Evolutionary conservation across 2,329 filamentous ascomycete species (phyloP).

Genomic region (Lasiodiplodia sp.): DNA sequence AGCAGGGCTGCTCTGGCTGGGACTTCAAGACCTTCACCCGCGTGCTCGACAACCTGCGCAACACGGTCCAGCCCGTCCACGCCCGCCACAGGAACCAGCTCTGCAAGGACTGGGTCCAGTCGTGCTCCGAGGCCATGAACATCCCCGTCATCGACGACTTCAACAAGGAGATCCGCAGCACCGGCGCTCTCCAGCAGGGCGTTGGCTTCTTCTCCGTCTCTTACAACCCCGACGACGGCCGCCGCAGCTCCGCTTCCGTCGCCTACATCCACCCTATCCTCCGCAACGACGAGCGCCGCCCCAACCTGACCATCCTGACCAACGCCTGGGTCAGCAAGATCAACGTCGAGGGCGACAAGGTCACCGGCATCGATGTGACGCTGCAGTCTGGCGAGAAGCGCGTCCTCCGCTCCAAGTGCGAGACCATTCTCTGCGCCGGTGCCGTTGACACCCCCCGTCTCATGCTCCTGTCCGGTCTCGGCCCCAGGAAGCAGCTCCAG

Average conservation of each 20-base stretch:
- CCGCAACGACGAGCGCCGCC: slow-evolving; percentile 78
- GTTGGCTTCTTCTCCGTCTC: slow-evolving; percentile 91
- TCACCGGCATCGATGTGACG: slow-evolving; percentile 76
- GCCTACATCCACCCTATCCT: slow-evolving; percentile 94
- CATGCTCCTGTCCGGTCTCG: slow-evolving; percentile 61
- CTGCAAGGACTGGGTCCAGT: slow-evolving; percentile 86
- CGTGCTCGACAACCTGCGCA: slow-evolving; percentile 81
- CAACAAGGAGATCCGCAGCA: slow-evolving; percentile 80
- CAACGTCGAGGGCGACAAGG: slow-evolving; percentile 73
- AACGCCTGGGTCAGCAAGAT: slow-evolving; percentile 87
- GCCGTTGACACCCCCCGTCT: slow-evolving; percentile 81
- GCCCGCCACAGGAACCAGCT: slow-evolving; percentile 86
- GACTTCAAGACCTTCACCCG: slow-evolving; percentile 84
- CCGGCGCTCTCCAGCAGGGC: slow-evolving; percentile 74
- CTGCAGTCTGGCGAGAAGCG: slow-evolving; percentile 66
- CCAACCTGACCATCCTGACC: slow-evolving; percentile 86
- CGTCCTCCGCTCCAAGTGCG: slow-evolving; percentile 68
- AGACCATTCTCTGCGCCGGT: slow-evolving; percentile 82
- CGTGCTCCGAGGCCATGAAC: slow-evolving; percentile 78
- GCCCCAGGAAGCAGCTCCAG: slow-evolving; percentile 56
- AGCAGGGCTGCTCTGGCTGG: slow-evolving; percentile 83
- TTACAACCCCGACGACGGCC: slow-evolving; percentile 88
- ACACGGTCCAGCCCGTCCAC: slow-evolving; percentile 90
- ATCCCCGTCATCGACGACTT: slow-evolving; percentile 87
- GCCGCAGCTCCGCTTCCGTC: slow-evolving; percentile 84